Evolutionary conservation across 352 stramenopile genomes (phyloP).

Genomic region (Aphanomyces invadans): DNA sequence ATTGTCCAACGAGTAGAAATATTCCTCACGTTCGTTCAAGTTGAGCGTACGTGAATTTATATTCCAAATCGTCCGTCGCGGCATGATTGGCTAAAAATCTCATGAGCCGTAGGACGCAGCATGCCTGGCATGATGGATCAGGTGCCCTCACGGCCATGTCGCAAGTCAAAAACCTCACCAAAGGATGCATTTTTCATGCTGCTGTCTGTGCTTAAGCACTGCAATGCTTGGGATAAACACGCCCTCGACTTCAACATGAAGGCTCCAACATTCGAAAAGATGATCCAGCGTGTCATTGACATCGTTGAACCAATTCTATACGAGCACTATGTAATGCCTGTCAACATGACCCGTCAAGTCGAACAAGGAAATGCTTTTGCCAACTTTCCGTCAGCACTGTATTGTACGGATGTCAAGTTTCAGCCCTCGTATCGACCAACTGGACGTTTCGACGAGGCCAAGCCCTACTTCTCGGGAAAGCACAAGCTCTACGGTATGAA

Average conservation of each 20-base stretch:
- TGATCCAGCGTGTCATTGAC: neutral
- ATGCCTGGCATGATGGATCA: too few relatives aligned
- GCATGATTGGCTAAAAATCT: too few relatives aligned
- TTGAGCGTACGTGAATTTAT: too few relatives aligned
- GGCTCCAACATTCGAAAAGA: neutral
- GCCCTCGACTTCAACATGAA: neutral
- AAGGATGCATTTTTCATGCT: conserved; percentile 1
- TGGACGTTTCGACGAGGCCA: neutral
- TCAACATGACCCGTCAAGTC: neutral
- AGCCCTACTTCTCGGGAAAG: neutral
- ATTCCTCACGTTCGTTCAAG: too few relatives aligned
- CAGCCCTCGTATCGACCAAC: neutral
- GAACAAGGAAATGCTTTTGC: neutral
- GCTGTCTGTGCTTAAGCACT: neutral
- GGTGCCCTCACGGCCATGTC: too few relatives aligned
- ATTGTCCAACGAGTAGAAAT: too few relatives aligned
- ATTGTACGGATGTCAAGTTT: conserved; percentile 5
- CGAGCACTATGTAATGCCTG: too few relatives aligned
- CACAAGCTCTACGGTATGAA: conserved; percentile 1
- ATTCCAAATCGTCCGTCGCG: too few relatives aligned
- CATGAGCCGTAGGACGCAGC: too few relatives aligned
- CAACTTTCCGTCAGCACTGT: neutral
- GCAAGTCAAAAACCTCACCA: neutral
- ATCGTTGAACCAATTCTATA: too few relatives aligned
- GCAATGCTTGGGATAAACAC: neutral